Conservation (phyloP, 768 basidiomycete genomes). For the Tulasnella sp. region DNA sequence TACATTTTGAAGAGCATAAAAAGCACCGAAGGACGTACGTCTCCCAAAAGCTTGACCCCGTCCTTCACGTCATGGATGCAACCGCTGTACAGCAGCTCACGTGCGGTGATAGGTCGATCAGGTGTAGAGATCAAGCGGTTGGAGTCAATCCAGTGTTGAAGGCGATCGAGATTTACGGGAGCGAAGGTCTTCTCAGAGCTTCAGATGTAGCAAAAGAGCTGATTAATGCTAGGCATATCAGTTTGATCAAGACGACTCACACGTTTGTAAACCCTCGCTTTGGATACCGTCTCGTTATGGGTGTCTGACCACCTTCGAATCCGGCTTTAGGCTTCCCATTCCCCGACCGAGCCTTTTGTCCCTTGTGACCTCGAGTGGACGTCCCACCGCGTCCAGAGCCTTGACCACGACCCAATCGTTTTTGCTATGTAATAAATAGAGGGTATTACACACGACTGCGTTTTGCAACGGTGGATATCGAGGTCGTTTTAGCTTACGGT, state of each 20-base stretch:
- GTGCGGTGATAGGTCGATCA: slow-evolving; percentile 77
- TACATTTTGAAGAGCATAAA: too few relatives aligned
- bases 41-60: slow-evolving; percentile 84
- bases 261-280: slow-evolving; percentile 91
- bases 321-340: slow-evolving; percentile 68
- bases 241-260: slow-evolving; percentile 37
- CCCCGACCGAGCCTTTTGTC: slow-evolving; percentile 87
- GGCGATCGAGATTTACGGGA: slow-evolving; percentile 73
- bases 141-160: slow-evolving; percentile 85
- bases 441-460: neutral
- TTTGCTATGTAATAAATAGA: slow-evolving; percentile 44
- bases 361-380: slow-evolving; percentile 88
- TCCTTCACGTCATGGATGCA: slow-evolving; percentile 82
- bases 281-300: slow-evolving; percentile 79
- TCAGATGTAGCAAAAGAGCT: neutral
- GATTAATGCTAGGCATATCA: neutral
- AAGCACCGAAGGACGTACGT: slow-evolving; percentile 34
- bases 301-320: slow-evolving; percentile 97
- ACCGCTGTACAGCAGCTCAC: slow-evolving; percentile 71
- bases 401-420: slow-evolving; percentile 90
- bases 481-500: neutral
- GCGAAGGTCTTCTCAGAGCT: slow-evolving; percentile 71
- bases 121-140: slow-evolving; percentile 69
- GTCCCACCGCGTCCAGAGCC: slow-evolving; percentile 87
- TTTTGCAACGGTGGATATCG: too few relatives aligned